These are phyloP conservation scores for Planoprotostelium fungivorum DNA, from an alignment of 78 protist genomes.

Conservation along the genomic window DNA sequence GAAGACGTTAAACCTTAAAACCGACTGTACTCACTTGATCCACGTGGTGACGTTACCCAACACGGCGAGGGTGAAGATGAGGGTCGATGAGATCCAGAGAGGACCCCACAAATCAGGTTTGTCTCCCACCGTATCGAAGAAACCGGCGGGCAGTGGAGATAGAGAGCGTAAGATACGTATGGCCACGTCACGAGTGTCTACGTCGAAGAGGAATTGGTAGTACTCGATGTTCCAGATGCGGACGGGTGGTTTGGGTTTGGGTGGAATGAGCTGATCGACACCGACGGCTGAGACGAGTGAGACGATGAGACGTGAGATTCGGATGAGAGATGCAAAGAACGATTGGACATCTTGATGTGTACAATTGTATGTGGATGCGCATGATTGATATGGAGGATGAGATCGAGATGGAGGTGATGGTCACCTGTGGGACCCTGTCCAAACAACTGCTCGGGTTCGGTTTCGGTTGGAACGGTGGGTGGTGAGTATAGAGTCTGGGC, in stretches of 20 bases:
- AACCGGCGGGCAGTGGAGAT: background rate
- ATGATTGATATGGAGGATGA: background rate
- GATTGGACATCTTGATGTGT: background rate
- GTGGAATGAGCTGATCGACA: background rate
- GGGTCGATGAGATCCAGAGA: background rate
- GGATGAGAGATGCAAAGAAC: background rate
- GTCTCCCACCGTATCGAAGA: background rate
- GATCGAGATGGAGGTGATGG: background rate
- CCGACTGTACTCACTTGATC: background rate
- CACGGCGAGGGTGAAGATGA: background rate
- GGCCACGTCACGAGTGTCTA: background rate
- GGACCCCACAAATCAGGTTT: background rate
- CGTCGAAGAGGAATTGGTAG: background rate
- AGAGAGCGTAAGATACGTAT: background rate
- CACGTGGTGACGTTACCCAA: background rate
- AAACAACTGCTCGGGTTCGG: background rate
- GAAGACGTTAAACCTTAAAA: too few species aligned
- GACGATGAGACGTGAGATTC: background rate
- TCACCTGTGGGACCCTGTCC: background rate
- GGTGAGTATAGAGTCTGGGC: background rate
- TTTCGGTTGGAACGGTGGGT: background rate
- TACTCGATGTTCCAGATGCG: background rate
- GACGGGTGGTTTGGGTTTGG: background rate
- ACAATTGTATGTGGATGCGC: background rate
- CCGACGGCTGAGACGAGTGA: background rate